These are phyloP conservation scores for Leccinum variabile DNA, from an alignment of 1,284 basidiomycete genomes.

Conservation along the genomic window DNA sequence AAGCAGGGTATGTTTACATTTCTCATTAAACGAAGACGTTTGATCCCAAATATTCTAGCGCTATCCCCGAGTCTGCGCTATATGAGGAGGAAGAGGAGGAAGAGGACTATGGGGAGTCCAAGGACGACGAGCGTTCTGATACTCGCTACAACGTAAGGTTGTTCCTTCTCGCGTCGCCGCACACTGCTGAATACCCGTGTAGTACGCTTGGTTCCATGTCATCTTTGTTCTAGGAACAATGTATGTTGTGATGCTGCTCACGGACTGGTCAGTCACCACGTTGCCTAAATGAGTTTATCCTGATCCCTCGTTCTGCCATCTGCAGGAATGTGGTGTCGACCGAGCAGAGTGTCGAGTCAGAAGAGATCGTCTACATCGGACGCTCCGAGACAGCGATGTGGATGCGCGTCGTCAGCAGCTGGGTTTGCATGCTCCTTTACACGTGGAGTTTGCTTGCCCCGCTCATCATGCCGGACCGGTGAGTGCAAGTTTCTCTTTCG, in stretches of 20 bases:
- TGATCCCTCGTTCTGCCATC: slow-evolving; percentile 10
- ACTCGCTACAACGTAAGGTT: slow-evolving; percentile 41
- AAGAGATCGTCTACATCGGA: slow-evolving; percentile 89
- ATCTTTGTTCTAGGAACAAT: slow-evolving; percentile 96
- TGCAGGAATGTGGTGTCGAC: slow-evolving; percentile 74
- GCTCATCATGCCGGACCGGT: slow-evolving; percentile 86
- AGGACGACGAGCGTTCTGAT: slow-evolving; percentile 93
- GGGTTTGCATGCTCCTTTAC: slow-evolving; percentile 90
- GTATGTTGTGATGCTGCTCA: slow-evolving; percentile 99
- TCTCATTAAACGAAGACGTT: neutral
- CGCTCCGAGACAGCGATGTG: slow-evolving; percentile 97
- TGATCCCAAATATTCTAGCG: slow-evolving; percentile 43
- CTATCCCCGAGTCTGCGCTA: slow-evolving; percentile 91
- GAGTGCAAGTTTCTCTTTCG: slow-evolving; percentile 18
- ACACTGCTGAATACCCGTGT: slow-evolving; percentile 10
- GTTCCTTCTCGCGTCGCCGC: neutral
- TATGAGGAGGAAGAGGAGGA: slow-evolving; percentile 81
- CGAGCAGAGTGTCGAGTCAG: slow-evolving; percentile 48
- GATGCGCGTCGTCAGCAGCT: slow-evolving; percentile 96
- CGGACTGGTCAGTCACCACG: slow-evolving; percentile 80
- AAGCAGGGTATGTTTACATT: slow-evolving; percentile 69
- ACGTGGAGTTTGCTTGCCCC: slow-evolving; percentile 91
- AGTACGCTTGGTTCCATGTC: slow-evolving; percentile 99
- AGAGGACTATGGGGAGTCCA: slow-evolving; percentile 58
- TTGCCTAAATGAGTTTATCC: slow-evolving; percentile 4